A percentile compares a stretch with the other conserved stretches of the same genome.
phyloP scores from a whole-genome alignment of 192 early-diverging fungal genomes.

The Chytriomyces sp. region DNA sequence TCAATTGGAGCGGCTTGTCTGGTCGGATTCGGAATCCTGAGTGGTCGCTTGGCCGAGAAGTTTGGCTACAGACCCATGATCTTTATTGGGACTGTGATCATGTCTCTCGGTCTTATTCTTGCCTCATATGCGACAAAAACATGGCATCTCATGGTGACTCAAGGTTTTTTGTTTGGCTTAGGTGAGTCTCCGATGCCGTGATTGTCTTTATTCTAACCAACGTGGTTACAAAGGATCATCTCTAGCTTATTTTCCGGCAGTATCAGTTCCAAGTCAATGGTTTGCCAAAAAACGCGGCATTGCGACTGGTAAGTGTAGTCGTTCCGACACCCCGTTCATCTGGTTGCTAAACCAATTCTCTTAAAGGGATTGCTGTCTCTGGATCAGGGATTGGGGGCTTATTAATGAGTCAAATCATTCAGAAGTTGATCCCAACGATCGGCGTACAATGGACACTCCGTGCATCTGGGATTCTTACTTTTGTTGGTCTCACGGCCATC shows the following conservation, averaged over 20 bases:
- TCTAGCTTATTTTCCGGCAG: constrained; percentile 65
- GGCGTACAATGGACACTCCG: constrained; percentile 70
- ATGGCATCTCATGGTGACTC: neutral
- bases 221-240: constrained; percentile 69
- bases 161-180: constrained; percentile 1
- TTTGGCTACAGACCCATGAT: constrained; percentile 55
- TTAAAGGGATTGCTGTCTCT: constrained; percentile 70
- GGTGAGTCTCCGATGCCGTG: constrained; percentile 61
- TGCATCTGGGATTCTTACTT: constrained; percentile 62
- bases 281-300: constrained; percentile 65
- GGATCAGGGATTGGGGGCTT: constrained; percentile 75
- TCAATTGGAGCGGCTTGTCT: constrained; percentile 31
- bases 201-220: constrained; percentile 69
- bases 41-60: constrained; percentile 33
- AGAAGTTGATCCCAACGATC: constrained; percentile 57
- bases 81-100: constrained; percentile 47
- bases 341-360: too few species aligned
- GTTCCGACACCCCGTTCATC: too few species aligned
- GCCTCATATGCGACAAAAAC: neutral
- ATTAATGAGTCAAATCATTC: constrained; percentile 59
- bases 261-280: constrained; percentile 71
- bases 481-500: constrained; percentile 20
- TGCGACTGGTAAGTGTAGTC: too few species aligned
- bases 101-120: constrained; percentile 29
- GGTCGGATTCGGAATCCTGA: constrained; percentile 31